phyloP scores from a whole-genome alignment of 768 basidiomycete genomes.

The Tylopilus cervinicoccineus region DNA sequence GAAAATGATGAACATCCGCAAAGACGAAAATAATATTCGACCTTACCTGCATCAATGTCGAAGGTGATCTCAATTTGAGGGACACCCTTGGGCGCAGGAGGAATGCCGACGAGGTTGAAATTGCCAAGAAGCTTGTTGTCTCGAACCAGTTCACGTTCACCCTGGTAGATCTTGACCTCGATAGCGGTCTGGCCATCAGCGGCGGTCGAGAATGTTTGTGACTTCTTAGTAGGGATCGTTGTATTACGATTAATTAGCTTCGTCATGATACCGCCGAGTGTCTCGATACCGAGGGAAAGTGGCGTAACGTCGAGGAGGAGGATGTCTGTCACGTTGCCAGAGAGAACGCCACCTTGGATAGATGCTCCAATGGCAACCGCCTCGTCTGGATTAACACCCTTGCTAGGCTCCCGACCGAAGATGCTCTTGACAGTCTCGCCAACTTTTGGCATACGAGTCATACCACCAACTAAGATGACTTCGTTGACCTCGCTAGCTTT shows the following conservation, averaged over 20 bases:
- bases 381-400: slow-evolving; percentile 99
- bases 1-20: not conserved
- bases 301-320: slow-evolving; percentile 95
- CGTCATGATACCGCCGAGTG: slow-evolving; percentile 99
- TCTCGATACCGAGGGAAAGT: slow-evolving; percentile 92
- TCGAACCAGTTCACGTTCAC: slow-evolving; percentile 96
- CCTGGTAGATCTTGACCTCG: slow-evolving; percentile 99
- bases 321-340: slow-evolving; percentile 95
- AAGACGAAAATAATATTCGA: not conserved
- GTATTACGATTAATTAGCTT: slow-evolving; percentile 98
- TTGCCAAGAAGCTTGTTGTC: slow-evolving; percentile 99
- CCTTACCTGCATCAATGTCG: slow-evolving; percentile 90
- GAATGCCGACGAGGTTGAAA: slow-evolving; percentile 99
- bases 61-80: slow-evolving; percentile 86
- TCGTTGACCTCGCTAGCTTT: slow-evolving; percentile 93
- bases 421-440: slow-evolving; percentile 81
- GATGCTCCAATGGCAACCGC: slow-evolving; percentile 98
- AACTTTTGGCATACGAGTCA: slow-evolving; percentile 97
- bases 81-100: slow-evolving; percentile 72
- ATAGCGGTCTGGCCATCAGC: slow-evolving; percentile 99
- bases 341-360: slow-evolving; percentile 96
- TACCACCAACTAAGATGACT: slow-evolving; percentile 97
- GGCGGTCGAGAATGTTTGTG: slow-evolving; percentile 97
- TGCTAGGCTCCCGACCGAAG: slow-evolving; percentile 95
- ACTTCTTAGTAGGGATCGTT: slow-evolving; percentile 99